Evolutionary conservation across 768 basidiomycete genomes (phyloP), one percentile per base, ranked within the genome.

Genomic region (Coprinellus micaceus): DNA sequence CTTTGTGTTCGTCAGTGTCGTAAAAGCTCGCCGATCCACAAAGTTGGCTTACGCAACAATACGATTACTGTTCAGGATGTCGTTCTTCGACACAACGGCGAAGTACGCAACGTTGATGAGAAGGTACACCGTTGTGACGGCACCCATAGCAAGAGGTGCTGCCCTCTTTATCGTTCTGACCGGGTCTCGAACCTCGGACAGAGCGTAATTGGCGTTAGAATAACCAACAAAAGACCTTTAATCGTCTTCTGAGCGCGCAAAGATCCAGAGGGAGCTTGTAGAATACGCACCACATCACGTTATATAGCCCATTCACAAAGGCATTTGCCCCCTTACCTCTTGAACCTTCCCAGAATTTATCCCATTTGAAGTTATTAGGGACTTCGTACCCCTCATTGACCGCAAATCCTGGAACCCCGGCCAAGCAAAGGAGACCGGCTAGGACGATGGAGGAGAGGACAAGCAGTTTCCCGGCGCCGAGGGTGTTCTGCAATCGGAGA

Each of bases 91-190:
- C 2, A 91, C 84, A 3, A 83, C 89, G 0, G 85, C 81, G 62
- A 88, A 88, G 66, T 89, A 91, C 4, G 88, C 86, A 7, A 89
- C 62, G 60, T 89, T 89, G 52, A 87, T 81, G 11, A 81, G 71
- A 29, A 90, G 44, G 61, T 91, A 91, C 4, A 84, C 75, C 0
- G 77, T 59, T 0, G 81, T 76, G n/a, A 89, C 82, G 22, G 76
- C 72, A 6, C 75, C 50, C 75, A 90, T 79, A 0, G 86, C 87
- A 2, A 86, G 63, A 0, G 88, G 86, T 1, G 84, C 86, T 0
- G 88, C 89, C 10, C 78, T 73, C 63, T 84, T 88, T 64, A 91
- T 80, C 1, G 88, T 90, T 39, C 78, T 75, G 3, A 90, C 78
- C 1, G 88, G 89, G 59, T 90, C 78, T 22, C 77, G 77, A 5